A percentile compares a stretch with the other conserved stretches of the same genome.
phyloP scores from a whole-genome alignment of 495 filamentous ascomycete genomes.

The Lasiosphaeria hispida region DNA sequence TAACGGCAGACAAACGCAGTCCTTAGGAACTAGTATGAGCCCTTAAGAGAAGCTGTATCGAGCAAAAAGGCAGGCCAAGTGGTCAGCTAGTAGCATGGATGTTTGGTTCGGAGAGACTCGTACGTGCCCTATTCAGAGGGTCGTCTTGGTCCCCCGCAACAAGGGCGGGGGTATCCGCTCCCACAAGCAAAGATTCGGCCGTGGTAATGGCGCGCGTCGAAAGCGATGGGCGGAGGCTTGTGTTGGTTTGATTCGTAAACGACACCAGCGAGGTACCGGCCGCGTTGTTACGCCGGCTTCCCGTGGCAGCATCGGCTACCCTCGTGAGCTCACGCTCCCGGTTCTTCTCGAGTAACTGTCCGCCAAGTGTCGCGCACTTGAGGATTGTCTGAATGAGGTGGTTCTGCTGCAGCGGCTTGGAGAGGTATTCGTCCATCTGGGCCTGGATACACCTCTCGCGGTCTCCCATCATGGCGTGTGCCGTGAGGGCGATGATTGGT shows the following conservation, averaged over 20 bases:
- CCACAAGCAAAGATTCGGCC: slow-evolving; percentile 50
- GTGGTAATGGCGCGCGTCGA: slow-evolving; percentile 59
- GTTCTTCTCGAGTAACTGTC: slow-evolving; percentile 73
- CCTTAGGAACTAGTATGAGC: slow-evolving; percentile 10
- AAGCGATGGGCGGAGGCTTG: slow-evolving; percentile 35
- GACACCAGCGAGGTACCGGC: slow-evolving; percentile 9
- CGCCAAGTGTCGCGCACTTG: slow-evolving; percentile 90
- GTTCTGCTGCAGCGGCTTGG: slow-evolving; percentile 96
- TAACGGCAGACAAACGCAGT: neutral
- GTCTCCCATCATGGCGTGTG: slow-evolving; percentile 98
- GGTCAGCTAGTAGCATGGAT: slow-evolving; percentile 26
- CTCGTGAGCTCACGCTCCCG: slow-evolving; percentile 46
- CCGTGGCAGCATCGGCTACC: slow-evolving; percentile 35
- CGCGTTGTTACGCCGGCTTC: slow-evolving; percentile 28
- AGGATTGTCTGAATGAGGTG: slow-evolving; percentile 98
- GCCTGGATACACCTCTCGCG: slow-evolving; percentile 97
- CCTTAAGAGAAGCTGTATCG: slow-evolving; percentile 40
- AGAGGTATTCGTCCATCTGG: slow-evolving; percentile 99
- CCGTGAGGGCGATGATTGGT: slow-evolving; percentile 95
- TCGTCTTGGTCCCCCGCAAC: slow-evolving; percentile 62
- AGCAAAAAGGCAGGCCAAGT: slow-evolving; percentile 24
- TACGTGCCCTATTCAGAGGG: slow-evolving; percentile 70
- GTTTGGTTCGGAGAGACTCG: slow-evolving; percentile 44
- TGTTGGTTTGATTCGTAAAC: slow-evolving; percentile 16
- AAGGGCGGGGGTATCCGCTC: slow-evolving; percentile 60